Evolutionary conservation across 495 filamentous ascomycete species (phyloP).

Genomic region (Viridothelium virens): DNA sequence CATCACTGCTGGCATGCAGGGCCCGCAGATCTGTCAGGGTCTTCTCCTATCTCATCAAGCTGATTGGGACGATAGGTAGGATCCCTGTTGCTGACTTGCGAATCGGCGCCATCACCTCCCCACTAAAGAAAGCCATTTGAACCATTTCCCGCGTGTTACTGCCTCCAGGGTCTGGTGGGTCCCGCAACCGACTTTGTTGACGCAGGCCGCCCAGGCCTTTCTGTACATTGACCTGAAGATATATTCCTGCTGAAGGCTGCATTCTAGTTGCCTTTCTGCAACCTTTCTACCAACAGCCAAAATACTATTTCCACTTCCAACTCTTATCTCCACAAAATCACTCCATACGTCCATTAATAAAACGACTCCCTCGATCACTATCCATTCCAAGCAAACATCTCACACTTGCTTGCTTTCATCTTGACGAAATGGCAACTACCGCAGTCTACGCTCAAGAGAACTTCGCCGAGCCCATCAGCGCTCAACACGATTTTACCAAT

Average conservation of each 20-base stretch:
- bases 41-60: not conserved
- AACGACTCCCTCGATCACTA: not conserved
- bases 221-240: not conserved
- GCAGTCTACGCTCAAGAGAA: conserved; percentile 24
- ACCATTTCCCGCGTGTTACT: not conserved
- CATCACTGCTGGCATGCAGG: conserved; percentile 3
- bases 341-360: too few relatives aligned
- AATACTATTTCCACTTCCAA: not conserved
- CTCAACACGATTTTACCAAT: conserved; percentile 31
- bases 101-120: not conserved
- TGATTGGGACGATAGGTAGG: not conserved
- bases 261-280: not conserved
- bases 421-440: not conserved
- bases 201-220: not conserved
- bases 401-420: not conserved
- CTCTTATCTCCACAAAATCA: not conserved
- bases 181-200: too few relatives aligned
- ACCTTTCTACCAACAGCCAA: not conserved
- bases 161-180: not conserved
- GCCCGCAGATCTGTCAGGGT: not conserved
- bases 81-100: not conserved
- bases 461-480: conserved; percentile 25
- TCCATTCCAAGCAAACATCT: not conserved
- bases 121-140: not conserved
- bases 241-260: not conserved